These are phyloP conservation scores for Rubus parviflorus DNA, from an alignment of 306 rosid genomes.

Conservation along the genomic window DNA sequence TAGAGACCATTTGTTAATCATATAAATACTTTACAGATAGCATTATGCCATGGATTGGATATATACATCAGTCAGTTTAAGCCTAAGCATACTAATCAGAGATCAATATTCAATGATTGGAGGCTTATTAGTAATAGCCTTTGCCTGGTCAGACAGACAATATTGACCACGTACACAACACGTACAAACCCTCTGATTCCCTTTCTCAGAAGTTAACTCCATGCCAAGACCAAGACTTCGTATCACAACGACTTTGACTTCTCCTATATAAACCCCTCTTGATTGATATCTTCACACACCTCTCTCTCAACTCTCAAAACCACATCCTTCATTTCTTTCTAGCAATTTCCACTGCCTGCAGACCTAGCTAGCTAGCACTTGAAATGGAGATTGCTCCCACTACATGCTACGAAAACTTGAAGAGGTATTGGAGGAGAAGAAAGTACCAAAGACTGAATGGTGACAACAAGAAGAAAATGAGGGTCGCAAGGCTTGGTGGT, in stretches of 20 bases:
- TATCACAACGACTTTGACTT: background rate
- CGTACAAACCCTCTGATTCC: background rate
- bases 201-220: background rate
- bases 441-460: conserved; percentile 35
- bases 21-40: background rate
- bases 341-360: background rate
- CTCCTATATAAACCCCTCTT: conserved; percentile 13
- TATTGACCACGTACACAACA: conserved; percentile 10
- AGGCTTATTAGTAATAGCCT: background rate
- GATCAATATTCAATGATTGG: background rate
- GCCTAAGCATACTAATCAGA: background rate
- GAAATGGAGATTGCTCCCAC: conserved; percentile 29
- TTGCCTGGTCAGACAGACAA: background rate
- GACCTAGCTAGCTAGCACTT: background rate
- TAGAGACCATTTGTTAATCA: background rate
- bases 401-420: conserved; percentile 27
- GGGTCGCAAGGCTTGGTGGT: conserved; percentile 15
- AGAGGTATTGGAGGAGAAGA: conserved; percentile 47
- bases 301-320: background rate
- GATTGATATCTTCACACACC: background rate
- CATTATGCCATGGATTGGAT: background rate
- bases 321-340: background rate
- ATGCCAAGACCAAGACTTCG: background rate
- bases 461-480: conserved; percentile 30
- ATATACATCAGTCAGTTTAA: background rate